phyloP scores from a whole-genome alignment of 176 grass and related monocot genomes.

The Guadua angustifolia region DNA sequence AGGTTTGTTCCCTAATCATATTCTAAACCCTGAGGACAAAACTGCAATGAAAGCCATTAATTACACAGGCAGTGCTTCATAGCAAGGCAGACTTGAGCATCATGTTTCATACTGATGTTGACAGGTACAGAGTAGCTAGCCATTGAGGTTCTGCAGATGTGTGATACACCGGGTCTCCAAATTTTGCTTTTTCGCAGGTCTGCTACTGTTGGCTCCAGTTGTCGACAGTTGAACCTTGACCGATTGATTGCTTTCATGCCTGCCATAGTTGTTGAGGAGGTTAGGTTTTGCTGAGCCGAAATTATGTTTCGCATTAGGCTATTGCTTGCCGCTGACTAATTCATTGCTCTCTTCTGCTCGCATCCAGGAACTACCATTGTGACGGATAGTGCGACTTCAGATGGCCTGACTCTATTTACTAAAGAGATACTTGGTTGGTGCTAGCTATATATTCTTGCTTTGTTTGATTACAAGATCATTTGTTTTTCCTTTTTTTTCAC shows the following conservation, averaged over 20 bases:
- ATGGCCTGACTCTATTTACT: slow-evolving; percentile 88
- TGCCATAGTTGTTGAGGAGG: slow-evolving; percentile 95
- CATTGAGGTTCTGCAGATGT: too few relatives aligned
- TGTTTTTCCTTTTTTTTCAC: slow-evolving; percentile 33
- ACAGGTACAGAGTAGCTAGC: too few relatives aligned
- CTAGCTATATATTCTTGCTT: slow-evolving; percentile 26
- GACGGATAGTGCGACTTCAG: slow-evolving; percentile 96
- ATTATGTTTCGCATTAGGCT: slow-evolving; percentile 34
- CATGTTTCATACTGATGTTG: too few relatives aligned
- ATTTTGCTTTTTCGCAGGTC: slow-evolving; percentile 51
- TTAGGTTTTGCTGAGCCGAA: slow-evolving; percentile 38
- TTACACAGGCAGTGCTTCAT: too few relatives aligned
- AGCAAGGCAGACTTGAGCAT: too few relatives aligned
- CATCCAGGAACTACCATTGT: slow-evolving; percentile 88
- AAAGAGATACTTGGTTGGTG: slow-evolving; percentile 89
- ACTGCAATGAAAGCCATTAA: too few relatives aligned
- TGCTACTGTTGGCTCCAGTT: slow-evolving; percentile 86
- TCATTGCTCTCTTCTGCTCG: slow-evolving; percentile 50
- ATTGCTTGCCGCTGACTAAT: slow-evolving; percentile 35
- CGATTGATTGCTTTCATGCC: slow-evolving; percentile 89
- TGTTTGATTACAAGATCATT: slow-evolving; percentile 32
- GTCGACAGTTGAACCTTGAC: slow-evolving; percentile 80
- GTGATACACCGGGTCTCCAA: not conserved
- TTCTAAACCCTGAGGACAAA: too few relatives aligned
- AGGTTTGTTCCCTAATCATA: too few relatives aligned